Conservation (phyloP, 805 yeast genomes). For the Candida dajiaensis region DNA sequence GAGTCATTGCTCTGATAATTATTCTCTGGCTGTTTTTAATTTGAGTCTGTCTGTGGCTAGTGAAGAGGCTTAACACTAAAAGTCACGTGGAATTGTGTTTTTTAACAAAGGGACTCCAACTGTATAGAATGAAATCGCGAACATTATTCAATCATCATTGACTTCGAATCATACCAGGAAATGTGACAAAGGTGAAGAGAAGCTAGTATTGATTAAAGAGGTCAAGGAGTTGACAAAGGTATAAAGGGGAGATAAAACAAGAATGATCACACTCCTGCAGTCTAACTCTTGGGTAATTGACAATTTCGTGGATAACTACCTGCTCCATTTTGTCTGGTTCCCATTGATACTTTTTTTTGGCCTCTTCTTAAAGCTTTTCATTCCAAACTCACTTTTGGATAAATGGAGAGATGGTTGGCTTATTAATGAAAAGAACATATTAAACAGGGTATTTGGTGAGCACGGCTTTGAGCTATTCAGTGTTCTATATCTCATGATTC, state of each 20-base stretch:
- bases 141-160: too few relatives aligned
- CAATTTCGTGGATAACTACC: not conserved
- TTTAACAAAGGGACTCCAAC: too few relatives aligned
- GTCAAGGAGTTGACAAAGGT: too few relatives aligned
- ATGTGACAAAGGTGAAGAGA: too few relatives aligned
- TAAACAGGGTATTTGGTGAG: constrained; percentile 16
- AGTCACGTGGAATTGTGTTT: not conserved
- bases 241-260: too few relatives aligned
- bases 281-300: not conserved
- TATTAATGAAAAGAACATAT: constrained; percentile 9
- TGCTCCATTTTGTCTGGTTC: not conserved
- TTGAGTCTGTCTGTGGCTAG: too few relatives aligned
- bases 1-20: not conserved
- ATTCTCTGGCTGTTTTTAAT: not conserved
- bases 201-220: too few relatives aligned
- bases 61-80: not conserved
- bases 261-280: not conserved
- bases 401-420: not conserved
- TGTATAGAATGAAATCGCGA: not conserved
- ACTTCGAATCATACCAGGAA: too few relatives aligned
- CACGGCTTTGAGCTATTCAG: constrained; percentile 12
- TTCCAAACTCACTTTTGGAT: not conserved
- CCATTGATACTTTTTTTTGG: not conserved
- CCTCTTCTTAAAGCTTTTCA: not conserved
- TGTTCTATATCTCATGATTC: constrained; percentile 5